Evolutionary conservation across 768 basidiomycete species (phyloP).

Genomic region (Rhodosporidiobolus sp.): DNA sequence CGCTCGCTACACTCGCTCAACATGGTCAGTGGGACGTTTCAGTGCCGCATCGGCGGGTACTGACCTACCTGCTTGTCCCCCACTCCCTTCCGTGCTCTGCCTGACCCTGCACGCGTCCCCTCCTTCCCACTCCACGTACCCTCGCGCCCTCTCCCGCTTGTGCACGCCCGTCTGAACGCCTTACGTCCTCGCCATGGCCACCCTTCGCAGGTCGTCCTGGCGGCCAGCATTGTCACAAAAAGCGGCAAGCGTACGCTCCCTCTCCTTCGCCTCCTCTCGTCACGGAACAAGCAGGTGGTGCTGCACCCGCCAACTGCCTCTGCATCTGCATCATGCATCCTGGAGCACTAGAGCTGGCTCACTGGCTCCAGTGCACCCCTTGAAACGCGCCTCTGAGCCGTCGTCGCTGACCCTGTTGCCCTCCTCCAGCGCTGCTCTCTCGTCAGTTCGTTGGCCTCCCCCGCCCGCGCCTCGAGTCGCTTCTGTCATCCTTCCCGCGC

Average conservation of each 20-base stretch:
- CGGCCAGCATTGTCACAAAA: constrained; percentile 92
- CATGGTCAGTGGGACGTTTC: too few species aligned
- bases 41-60: background rate
- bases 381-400: too few species aligned
- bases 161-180: too few species aligned
- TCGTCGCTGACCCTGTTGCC: constrained; percentile 5
- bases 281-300: background rate
- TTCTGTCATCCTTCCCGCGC: constrained; percentile 94
- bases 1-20: too few species aligned
- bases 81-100: background rate
- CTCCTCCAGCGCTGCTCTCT: constrained; percentile 75
- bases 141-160: background rate
- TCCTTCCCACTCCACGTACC: background rate
- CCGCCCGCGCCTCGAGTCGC: constrained; percentile 84
- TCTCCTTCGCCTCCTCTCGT: background rate
- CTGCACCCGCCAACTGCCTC: background rate
- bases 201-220: constrained; percentile 71
- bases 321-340: too few species aligned
- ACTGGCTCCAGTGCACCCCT: too few species aligned
- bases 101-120: too few species aligned
- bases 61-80: too few species aligned
- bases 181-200: rapidly evolving
- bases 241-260: constrained; percentile 73
- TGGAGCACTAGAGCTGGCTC: too few species aligned
- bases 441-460: constrained; percentile 94